phyloP scores from a whole-genome alignment of 2,329 filamentous ascomycete genomes.

The Harringtonia lauricola region DNA sequence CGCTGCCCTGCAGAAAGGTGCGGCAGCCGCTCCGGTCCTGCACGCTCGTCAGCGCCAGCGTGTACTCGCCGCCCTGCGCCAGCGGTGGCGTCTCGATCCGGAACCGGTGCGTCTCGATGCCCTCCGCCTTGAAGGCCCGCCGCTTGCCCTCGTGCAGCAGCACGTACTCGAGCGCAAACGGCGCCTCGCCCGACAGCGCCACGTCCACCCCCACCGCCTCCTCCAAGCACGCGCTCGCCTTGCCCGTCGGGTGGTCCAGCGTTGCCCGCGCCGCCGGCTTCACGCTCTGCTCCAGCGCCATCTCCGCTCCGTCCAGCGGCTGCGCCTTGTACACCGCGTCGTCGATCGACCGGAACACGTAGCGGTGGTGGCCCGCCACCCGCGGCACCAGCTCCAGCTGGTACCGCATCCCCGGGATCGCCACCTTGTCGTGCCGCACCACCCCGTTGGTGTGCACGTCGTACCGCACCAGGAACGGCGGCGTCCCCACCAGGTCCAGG shows the following conservation, averaged over 20 bases:
- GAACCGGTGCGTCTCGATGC: constrained; percentile 51
- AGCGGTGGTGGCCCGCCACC: constrained; percentile 75
- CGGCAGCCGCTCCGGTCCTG: constrained; percentile 82
- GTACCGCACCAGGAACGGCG: constrained; percentile 79
- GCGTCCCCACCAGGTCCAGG: constrained; percentile 81
- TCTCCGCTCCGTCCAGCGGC: constrained; percentile 47
- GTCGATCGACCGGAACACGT: constrained; percentile 69
- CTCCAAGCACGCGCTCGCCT: constrained; percentile 68
- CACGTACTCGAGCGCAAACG: constrained; percentile 88
- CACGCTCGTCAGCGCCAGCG: constrained; percentile 72
- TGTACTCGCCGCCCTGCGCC: constrained; percentile 78
- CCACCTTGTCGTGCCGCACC: constrained; percentile 40
- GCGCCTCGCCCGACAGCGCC: constrained; percentile 66
- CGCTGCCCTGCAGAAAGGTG: constrained; percentile 54
- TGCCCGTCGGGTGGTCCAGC: constrained; percentile 42
- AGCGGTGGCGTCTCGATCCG: constrained; percentile 68
- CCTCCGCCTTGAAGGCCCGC: constrained; percentile 52
- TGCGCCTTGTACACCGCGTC: constrained; percentile 71
- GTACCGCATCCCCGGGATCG: constrained; percentile 61
- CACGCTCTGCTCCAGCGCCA: constrained; percentile 74
- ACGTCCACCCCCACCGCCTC: constrained; percentile 68
- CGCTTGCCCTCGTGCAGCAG: constrained; percentile 82
- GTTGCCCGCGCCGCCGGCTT: constrained; percentile 84
- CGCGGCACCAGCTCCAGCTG: constrained; percentile 77
- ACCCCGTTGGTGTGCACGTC: constrained; percentile 54